Evolutionary conservation across 2,329 filamentous ascomycete genomes (phyloP).

Genomic region (Nigrospora osmanthi): DNA sequence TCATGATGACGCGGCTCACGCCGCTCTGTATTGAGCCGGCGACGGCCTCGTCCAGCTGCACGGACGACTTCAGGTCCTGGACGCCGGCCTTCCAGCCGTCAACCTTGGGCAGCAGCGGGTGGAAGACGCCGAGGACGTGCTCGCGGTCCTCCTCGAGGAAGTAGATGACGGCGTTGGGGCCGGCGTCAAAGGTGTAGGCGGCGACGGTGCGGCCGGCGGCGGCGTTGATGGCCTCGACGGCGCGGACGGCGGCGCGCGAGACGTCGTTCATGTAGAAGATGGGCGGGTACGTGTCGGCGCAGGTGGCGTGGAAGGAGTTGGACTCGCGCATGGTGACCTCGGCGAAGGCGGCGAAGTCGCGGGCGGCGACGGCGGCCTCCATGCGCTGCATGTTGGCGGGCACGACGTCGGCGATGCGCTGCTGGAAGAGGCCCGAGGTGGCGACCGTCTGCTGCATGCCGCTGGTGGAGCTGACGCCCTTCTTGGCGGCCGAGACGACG

Average conservation of each 20-base stretch:
- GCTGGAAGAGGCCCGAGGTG: conserved; percentile 80
- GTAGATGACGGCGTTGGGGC: conserved; percentile 95
- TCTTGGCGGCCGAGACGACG: conserved; percentile 89
- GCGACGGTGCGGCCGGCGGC: conserved; percentile 72
- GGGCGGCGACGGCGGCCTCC: conserved; percentile 69
- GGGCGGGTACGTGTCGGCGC: conserved; percentile 89
- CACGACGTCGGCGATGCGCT: conserved; percentile 68
- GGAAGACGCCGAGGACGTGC: conserved; percentile 70
- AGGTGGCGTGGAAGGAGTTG: conserved; percentile 94
- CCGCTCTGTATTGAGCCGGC: conserved; percentile 64
- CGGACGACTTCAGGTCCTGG: conserved; percentile 41
- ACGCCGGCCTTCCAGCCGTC: conserved; percentile 63
- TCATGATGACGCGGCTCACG: conserved; percentile 83
- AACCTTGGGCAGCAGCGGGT: conserved; percentile 53
- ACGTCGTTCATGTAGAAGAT: conserved; percentile 99
- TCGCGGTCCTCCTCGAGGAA: conserved; percentile 75
- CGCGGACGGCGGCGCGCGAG: conserved; percentile 75
- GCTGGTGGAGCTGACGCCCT: conserved; percentile 84
- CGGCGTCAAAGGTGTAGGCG: conserved; percentile 96
- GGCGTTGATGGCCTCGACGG: conserved; percentile 83
- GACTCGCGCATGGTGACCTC: conserved; percentile 93
- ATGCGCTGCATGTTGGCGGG: conserved; percentile 77
- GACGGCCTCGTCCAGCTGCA: conserved; percentile 59
- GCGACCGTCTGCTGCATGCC: conserved; percentile 97
- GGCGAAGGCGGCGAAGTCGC: conserved; percentile 81